Base-by-base conservation (phyloP, 768 basidiomycete genomes). In the Trametes cingulata region DNA sequence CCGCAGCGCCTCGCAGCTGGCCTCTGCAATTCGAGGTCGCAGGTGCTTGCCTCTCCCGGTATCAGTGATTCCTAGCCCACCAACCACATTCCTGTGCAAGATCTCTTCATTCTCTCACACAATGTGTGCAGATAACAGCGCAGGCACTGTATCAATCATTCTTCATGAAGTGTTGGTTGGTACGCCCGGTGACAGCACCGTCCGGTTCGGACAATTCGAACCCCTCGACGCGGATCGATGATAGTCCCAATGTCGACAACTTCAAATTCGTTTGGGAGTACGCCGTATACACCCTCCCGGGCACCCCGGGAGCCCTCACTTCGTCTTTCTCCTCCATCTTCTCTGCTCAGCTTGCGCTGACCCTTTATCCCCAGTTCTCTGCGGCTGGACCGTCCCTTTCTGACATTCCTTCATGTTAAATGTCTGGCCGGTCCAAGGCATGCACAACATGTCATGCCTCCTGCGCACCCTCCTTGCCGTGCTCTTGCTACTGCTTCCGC, bases 381-480 rank as follows among this genome's bases (percentile, higher is more conserved):
- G 20, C 37, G 50, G 50, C 50, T 52, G 37, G 50, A 39, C 50
- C 37, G 20, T 19, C 50, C 14, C 35, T n/a, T 24, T 52, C 41
- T 9, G 35, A 25, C 27, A 6, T 25, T 14, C 27, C 25, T 10
- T 25, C n/a, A 14, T 40, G 52, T 25, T 53, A 25, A 22, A 53
- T 42, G 52, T 53, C 52, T 42, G 52, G 52, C 39, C 40, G 41
- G 52, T 53, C 52, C 41, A 15, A 27, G 24, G 41, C 52, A 25
- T 10, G 6, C n/a, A 40, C 14, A 27, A 15, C 40, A 53, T 53
- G 52, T 37, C 22, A 17, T 19, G 36, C 20, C 39, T 14, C 24
- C 12, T 36, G 8, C 22, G 22, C 37, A 39, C 24, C 52, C 36
- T 39, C 19, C 19, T 40, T 17, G 9, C 41, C 40, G 3, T 40